These are phyloP conservation scores for Eutypella sp. DNA, from an alignment of 2,329 filamentous ascomycete species.

Conservation along the genomic window DNA sequence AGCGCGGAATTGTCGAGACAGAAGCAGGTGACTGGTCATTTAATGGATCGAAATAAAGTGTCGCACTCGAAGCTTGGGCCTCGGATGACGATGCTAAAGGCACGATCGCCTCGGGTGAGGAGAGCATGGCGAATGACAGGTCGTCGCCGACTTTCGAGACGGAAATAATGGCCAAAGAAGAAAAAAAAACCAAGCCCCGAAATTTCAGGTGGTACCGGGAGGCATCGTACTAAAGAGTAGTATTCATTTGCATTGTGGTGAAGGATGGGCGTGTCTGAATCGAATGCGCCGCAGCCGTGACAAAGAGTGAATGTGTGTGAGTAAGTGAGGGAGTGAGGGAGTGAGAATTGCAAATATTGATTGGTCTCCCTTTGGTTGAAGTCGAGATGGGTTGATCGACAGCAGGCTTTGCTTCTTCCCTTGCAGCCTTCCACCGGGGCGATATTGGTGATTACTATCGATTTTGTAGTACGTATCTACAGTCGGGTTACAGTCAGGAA, in stretches of 20 bases:
- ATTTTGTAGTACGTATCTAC: too few species aligned
- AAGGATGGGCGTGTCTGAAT: not conserved
- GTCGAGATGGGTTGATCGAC: too few species aligned
- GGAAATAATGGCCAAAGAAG: too few species aligned
- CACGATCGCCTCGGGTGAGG: constrained; percentile 21
- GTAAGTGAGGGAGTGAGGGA: too few species aligned
- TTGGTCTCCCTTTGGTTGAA: too few species aligned
- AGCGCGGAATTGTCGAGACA: constrained; percentile 19
- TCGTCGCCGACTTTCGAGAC: not conserved
- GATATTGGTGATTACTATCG: too few species aligned
- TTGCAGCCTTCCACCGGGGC: too few species aligned
- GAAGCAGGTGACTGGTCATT: constrained; percentile 19
- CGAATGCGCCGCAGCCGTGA: not conserved
- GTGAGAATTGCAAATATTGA: too few species aligned
- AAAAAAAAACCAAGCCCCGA: too few species aligned
- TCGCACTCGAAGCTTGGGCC: constrained; percentile 15
- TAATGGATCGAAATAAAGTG: constrained; percentile 26
- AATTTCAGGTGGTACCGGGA: constrained; percentile 10
- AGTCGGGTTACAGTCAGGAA: too few species aligned
- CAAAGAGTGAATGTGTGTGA: too few species aligned
- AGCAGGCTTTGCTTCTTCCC: too few species aligned
- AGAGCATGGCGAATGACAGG: constrained; percentile 20
- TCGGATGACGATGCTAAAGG: constrained; percentile 5
- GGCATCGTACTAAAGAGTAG: constrained; percentile 16
- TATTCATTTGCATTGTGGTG: constrained; percentile 16